Percentiles rank a stretch among this genome's conserved stretches.
These are phyloP conservation scores for Diaporthe capsici DNA, from an alignment of 2,329 filamentous ascomycete genomes.

Conservation along the genomic window DNA sequence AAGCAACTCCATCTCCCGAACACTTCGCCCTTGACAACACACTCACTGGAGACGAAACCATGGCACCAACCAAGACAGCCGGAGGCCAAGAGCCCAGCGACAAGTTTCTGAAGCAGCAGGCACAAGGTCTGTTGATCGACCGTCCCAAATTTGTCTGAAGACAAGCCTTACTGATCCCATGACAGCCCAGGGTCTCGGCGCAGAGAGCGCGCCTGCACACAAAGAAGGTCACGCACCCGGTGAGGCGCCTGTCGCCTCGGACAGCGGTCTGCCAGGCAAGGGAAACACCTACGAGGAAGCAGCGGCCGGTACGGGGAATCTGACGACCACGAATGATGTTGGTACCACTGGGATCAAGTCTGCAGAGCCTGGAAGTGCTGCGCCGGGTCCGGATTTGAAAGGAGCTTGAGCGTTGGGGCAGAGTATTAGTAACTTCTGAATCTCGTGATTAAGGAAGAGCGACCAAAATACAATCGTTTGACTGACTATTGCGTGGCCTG, in stretches of 20 bases:
- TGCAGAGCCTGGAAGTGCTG: constrained; percentile 33
- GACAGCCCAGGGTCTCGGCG: constrained; percentile 37
- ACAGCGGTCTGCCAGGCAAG: constrained; percentile 35
- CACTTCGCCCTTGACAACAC: not conserved
- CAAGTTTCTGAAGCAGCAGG: constrained; percentile 39
- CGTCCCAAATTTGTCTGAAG: fast-evolving
- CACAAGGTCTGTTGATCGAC: not conserved
- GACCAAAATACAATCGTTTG: no score
- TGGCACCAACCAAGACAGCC: constrained; percentile 39
- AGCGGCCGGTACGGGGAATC: constrained; percentile 1
- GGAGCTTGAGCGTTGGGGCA: not conserved
- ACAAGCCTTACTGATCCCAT: not conserved
- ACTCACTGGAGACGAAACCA: not conserved
- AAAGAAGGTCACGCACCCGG: constrained; percentile 34
- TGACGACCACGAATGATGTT: constrained; percentile 31
- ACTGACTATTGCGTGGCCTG: not conserved
- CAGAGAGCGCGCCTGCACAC: constrained; percentile 36
- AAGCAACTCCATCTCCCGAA: no score
- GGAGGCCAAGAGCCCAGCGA: constrained; percentile 40
- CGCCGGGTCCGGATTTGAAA: constrained; percentile 28
- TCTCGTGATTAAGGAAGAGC: not conserved
- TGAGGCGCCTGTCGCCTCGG: constrained; percentile 38
- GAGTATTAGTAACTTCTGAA: not conserved
- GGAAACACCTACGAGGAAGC: constrained; percentile 26
- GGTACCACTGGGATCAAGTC: constrained; percentile 21